These are phyloP conservation scores for Populus simonii DNA, from an alignment of 345 rosid genomes.

Conservation along the genomic window DNA sequence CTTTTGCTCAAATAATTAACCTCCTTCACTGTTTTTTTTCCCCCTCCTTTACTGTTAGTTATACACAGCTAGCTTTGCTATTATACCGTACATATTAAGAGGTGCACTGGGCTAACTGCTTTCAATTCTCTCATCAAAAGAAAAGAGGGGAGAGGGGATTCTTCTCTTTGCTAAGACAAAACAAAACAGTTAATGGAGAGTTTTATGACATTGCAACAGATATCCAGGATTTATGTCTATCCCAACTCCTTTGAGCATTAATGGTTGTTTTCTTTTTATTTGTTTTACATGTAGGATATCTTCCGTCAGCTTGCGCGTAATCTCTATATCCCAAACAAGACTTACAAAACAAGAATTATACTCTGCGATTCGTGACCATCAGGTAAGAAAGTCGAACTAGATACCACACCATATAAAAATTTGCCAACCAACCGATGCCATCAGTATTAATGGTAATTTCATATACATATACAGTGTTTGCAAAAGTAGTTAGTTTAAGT, in stretches of 20 bases:
- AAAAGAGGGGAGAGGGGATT: neutral
- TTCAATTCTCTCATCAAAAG: neutral
- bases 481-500: neutral
- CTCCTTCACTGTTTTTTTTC: no score
- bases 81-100: neutral
- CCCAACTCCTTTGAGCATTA: neutral
- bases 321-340: no score
- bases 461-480: neutral
- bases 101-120: neutral
- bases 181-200: neutral
- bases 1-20: neutral
- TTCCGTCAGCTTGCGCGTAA: no score
- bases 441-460: no score
- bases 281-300: no score
- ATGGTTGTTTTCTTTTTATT: neutral
- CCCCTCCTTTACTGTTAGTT: neutral
- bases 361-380: no score
- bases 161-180: neutral
- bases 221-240: neutral
- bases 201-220: neutral
- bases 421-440: no score
- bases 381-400: no score
- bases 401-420: no score
- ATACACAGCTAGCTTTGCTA: neutral
- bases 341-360: no score